These are phyloP conservation scores for Sordariomycetes sp. DNA, from an alignment of 2,329 filamentous ascomycete species.

Conservation along the genomic window DNA sequence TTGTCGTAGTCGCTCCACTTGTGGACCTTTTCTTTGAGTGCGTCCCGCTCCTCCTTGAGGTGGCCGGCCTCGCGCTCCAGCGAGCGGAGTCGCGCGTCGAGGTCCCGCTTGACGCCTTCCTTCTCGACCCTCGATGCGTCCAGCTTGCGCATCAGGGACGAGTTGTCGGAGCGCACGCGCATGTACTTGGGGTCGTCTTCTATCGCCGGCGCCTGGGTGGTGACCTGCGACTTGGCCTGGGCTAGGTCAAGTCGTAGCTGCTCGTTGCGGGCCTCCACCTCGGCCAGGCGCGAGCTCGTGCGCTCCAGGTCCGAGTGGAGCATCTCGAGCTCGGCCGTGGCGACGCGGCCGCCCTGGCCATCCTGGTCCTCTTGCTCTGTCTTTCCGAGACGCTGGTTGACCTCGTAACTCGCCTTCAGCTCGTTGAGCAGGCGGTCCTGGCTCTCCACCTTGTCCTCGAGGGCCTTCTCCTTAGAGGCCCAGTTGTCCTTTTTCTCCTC, in stretches of 20 bases:
- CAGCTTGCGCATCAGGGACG: conserved; percentile 77
- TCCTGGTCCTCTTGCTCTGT: conserved; percentile 49
- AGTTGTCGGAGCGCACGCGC: conserved; percentile 86
- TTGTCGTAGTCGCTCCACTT: conserved; percentile 95
- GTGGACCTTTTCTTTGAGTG: conserved; percentile 68
- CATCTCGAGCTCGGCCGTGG: conserved; percentile 87
- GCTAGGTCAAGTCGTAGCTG: conserved; percentile 84
- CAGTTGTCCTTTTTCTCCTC: conserved; percentile 95
- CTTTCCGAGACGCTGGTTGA: conserved; percentile 77
- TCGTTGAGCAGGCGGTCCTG: conserved; percentile 89
- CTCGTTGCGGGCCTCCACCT: conserved; percentile 90
- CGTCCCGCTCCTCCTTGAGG: conserved; percentile 71
- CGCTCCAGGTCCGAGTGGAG: conserved; percentile 84
- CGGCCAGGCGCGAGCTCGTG: conserved; percentile 74
- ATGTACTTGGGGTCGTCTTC: conserved; percentile 88
- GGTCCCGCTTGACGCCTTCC: conserved; percentile 65
- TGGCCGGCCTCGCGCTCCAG: conserved; percentile 68
- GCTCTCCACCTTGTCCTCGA: conserved; percentile 90
- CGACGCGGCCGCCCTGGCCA: conserved; percentile 52
- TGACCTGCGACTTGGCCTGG: conserved; percentile 67
- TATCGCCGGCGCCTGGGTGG: conserved; percentile 50
- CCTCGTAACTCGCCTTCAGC: conserved; percentile 94
- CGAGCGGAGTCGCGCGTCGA: conserved; percentile 66
- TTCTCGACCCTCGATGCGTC: conserved; percentile 77
- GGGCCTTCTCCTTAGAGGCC: conserved; percentile 80